phyloP scores from a whole-genome alignment of 202 grass and related monocot genomes.

The Setaria viridis region DNA sequence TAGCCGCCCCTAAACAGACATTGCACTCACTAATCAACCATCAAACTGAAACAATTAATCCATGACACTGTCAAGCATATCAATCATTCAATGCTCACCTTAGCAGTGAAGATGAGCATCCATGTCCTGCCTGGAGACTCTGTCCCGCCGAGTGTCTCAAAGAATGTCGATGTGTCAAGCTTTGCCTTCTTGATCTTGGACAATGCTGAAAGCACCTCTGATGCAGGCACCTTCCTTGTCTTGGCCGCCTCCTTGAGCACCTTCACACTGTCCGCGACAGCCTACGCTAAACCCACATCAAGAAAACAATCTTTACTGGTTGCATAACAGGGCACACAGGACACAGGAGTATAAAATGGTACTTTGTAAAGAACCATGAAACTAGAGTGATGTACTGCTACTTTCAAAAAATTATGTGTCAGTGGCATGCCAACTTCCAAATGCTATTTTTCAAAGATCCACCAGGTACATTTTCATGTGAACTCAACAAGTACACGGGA shows the following conservation, averaged over 20 bases:
- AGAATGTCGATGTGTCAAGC: conserved; percentile 67
- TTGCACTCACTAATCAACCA: neutral
- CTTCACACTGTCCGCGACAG: conserved; percentile 65
- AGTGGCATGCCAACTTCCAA: neutral
- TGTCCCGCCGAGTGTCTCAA: conserved; percentile 78
- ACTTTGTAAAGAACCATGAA: neutral
- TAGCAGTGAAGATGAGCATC: conserved; percentile 96
- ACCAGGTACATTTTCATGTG: neutral
- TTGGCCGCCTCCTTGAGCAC: conserved; percentile 88
- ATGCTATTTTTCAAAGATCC: neutral
- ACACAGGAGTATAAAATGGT: neutral
- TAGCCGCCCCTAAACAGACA: conserved; percentile 59
- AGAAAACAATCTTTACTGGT: conserved; percentile 4
- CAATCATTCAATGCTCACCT: conserved; percentile 39
- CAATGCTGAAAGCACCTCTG: conserved; percentile 68
- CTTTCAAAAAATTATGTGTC: conserved; percentile 3
- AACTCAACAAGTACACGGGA: neutral
- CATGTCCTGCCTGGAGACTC: conserved; percentile 89
- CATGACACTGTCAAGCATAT: neutral
- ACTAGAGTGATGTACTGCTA: neutral
- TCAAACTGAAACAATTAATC: neutral
- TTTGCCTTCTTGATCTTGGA: conserved; percentile 78
- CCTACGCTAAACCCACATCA: conserved; percentile 53
- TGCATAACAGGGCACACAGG: neutral
- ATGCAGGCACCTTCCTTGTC: conserved; percentile 67